Evolutionary conservation across 768 basidiomycete genomes (phyloP).

Genomic region (Dacryopinax spathularia): DNA sequence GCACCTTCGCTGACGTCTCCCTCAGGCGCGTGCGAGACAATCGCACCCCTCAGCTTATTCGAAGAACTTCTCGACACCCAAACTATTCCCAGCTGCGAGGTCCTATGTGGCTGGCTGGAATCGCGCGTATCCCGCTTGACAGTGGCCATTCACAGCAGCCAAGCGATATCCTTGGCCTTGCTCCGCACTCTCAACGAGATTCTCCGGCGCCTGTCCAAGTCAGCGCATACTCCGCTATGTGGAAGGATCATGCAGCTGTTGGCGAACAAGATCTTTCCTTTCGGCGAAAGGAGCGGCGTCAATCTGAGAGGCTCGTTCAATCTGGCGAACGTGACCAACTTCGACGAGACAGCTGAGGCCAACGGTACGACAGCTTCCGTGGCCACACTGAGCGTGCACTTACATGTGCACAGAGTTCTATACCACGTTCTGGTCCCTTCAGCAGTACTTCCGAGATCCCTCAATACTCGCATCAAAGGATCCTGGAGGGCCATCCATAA

Average conservation of each 20-base stretch:
- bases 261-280: slow-evolving; percentile 59
- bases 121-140: slow-evolving; percentile 53
- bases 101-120: slow-evolving; percentile 83
- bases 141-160: slow-evolving; percentile 12
- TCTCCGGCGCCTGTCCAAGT: slow-evolving; percentile 72
- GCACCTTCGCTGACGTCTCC: slow-evolving; percentile 6
- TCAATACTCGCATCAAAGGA: slow-evolving; percentile 45
- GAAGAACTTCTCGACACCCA: slow-evolving; percentile 77
- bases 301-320: slow-evolving; percentile 66
- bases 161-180: slow-evolving; percentile 74
- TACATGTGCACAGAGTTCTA: slow-evolving; percentile 47
- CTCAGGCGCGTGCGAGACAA: slow-evolving; percentile 61
- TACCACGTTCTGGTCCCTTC: slow-evolving; percentile 79
- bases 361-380: slow-evolving; percentile 33
- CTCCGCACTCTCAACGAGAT: slow-evolving; percentile 79
- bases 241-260: slow-evolving; percentile 81
- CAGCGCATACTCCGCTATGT: slow-evolving; percentile 70
- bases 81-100: slow-evolving; percentile 71
- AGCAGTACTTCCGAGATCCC: slow-evolving; percentile 72
- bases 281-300: slow-evolving; percentile 82
- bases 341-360: slow-evolving; percentile 21
- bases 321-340: slow-evolving; percentile 32
- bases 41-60: slow-evolving; percentile 56
- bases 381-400: neutral
- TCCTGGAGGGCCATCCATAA: slow-evolving; percentile 28